Percentiles rank a stretch among this genome's conserved stretches.
phyloP scores from a whole-genome alignment of 2,329 filamentous ascomycete genomes.

The Aspergillus udagawae region DNA sequence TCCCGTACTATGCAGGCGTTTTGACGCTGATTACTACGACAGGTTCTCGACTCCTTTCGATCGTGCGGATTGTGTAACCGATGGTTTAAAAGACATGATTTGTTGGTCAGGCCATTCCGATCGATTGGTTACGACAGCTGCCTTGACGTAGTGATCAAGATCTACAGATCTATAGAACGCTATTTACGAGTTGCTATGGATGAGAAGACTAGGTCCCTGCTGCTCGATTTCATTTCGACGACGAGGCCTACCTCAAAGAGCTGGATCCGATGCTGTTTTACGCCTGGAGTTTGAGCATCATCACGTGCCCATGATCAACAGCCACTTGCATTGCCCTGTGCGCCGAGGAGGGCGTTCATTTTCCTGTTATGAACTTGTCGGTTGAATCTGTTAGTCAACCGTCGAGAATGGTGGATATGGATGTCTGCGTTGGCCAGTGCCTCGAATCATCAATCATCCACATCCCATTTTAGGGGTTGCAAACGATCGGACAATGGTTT shows the following conservation, averaged over 20 bases:
- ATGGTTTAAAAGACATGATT: background rate
- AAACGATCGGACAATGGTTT: background rate
- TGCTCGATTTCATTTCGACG: background rate
- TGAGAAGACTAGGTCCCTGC: background rate
- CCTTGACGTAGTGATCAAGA: background rate
- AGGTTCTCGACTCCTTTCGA: background rate
- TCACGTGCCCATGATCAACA: background rate
- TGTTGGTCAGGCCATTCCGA: background rate
- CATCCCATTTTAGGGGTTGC: background rate
- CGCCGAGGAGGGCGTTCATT: background rate
- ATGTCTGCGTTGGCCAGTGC: background rate
- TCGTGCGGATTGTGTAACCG: background rate
- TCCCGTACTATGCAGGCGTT: background rate
- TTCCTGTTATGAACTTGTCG: background rate
- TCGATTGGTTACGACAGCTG: background rate
- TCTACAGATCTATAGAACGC: background rate
- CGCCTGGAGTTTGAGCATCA: background rate
- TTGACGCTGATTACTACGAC: background rate
- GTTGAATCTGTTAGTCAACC: background rate
- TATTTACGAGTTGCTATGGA: background rate
- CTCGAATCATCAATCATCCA: background rate
- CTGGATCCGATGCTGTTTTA: background rate
- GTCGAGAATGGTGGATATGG: background rate
- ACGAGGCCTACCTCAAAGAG: too few relatives aligned
- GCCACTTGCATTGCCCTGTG: background rate